Base-by-base conservation (phyloP, 1,139 yeast genomes). In the Hanseniaspora sp. region DNA sequence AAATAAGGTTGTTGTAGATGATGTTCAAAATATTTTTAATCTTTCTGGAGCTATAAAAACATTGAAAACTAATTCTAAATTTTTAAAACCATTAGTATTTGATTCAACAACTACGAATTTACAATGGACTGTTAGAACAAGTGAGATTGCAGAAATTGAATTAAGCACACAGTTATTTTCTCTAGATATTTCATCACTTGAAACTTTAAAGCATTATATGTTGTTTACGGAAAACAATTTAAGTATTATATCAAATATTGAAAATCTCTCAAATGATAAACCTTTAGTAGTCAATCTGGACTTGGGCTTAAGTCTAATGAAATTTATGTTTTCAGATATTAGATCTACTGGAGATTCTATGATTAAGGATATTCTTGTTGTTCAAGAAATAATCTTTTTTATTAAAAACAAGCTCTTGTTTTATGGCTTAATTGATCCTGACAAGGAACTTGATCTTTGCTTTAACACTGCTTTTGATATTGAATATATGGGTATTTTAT, bases 401-500 rank as follows among this genome's bases (percentile, higher is more conserved):
- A 39, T 42, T 13, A 33, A 48, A 28, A 37, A n/a, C 3, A 43
- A 43, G 18, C 9, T 53, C 12, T 5, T 43, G 11, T 9, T 13
- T 15, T 45, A 47, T 43, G 29, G 31, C 1, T 12, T 30, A 2
- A n/a, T 8, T n/a, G 30, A n/a, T 9, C 17, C 40, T 1, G n/a
- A 18, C 5, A 30, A 40, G n/a, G 33, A 31, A 8, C 9, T 18
- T 30, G 30, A 28, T 1, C 1, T 53, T n/a, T 37, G 42, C 7
- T 39, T 52, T 29, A 51, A 49, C 28, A 7, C 47, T n/a, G 52
- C 44, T 30, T 7, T 54, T 15, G 40, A 48, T 2, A n/a, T 46
- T 12, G 51, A 46, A 1, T 54, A 54, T 28, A 12, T 54, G n/a
- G 56, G 54, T 1, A 5, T 49, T 8, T 35, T 54, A 29, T 33